Evolutionary conservation across 495 filamentous ascomycete species (phyloP), one percentile per base, ranked within the genome.

Genomic region (Lineolata rhizophorae): DNA sequence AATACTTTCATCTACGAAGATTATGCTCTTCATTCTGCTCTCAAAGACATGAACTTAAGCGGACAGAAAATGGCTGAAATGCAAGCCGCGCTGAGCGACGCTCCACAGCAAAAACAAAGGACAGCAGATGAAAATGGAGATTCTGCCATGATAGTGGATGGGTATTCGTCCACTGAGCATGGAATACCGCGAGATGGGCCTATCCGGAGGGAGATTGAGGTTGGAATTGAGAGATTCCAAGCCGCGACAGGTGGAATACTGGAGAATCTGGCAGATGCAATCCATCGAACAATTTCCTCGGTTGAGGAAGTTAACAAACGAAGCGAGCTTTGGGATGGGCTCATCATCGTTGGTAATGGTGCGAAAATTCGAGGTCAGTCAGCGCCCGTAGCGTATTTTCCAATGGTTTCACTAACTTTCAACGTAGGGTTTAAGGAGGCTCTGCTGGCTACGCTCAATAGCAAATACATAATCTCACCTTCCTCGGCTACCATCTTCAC

Each of bases 401-500:
- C n/a, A n/a, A n/a, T n/a, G n/a, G 8, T 1, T 30, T 8, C 28
- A 8, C 9, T 30, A 30, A 8, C 6, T 15, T 16, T 30, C 8
- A 15, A 11, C 8, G 1, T 33, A 73, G 72, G 56, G 42, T 82
- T 95, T 51, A 85, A 77, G 44, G 83, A 92, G 32, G 76, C 87
- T 30, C 62, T 97, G 24, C 50, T 94, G 25, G 58, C 69, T 20
- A 81, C 73, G 0, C 62, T 95, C 14, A 67, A 67, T 19, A 65
- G 70, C 37, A 85, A 81, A 41, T 90, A 87, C 48, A 59, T 91
- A 22, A 75, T 95, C 35, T 85, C 83, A 3, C 87, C 87, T 0
- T 84, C 77, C 26, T 72, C 70, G 2, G 82, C 76, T 15, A 93
- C 83, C 21, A 95, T 95, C 45, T 97, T 97, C 61, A 91, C 81